Conservation (phyloP, 2,329 filamentous ascomycete species). For the Ophiostoma australiae region DNA sequence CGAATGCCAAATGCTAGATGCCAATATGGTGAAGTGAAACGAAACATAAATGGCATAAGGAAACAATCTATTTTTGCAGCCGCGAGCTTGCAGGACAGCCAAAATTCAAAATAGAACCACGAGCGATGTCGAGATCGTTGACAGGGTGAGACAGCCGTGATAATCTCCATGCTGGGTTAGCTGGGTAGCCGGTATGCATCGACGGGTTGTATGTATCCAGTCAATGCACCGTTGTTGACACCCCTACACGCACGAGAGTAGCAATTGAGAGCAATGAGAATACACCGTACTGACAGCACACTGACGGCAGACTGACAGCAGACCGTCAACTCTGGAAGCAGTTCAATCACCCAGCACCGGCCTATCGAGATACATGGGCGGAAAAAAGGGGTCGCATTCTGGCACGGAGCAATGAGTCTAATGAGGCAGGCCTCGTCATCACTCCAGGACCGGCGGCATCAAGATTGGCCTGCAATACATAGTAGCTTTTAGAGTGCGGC, state of each 20-base stretch:
- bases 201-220: neutral
- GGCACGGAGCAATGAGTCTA: conserved; percentile 9
- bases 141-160: neutral
- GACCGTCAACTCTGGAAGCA: no score
- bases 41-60: conserved; percentile 5
- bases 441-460: neutral
- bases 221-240: neutral
- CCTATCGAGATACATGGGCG: neutral
- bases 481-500: neutral
- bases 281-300: no score
- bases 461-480: neutral
- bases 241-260: neutral
- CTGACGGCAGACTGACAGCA: no score
- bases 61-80: conserved; percentile 2
- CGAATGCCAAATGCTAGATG: neutral
- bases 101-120: neutral
- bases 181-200: neutral
- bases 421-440: conserved; percentile 8
- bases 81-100: neutral
- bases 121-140: neutral
- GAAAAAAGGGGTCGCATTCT: neutral
- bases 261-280: no score
- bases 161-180: neutral
- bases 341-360: neutral
- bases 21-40: neutral